phyloP scores from a whole-genome alignment of 2,329 filamentous ascomycete species.

The Xylaria sp. region DNA sequence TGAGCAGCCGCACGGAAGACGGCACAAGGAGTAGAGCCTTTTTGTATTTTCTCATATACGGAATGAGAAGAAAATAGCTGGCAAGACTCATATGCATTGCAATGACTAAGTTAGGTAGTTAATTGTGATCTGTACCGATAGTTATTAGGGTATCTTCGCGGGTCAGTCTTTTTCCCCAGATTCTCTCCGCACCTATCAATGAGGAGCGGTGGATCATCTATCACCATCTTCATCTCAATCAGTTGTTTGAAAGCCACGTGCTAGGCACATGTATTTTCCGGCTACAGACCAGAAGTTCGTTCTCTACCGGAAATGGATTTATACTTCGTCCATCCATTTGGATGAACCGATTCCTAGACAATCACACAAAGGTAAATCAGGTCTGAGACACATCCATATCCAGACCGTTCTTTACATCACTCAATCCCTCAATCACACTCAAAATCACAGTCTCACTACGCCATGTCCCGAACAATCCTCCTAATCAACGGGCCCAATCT shows the following conservation, averaged over 20 bases:
- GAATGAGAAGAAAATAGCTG: not conserved
- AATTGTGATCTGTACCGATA: too few relatives aligned
- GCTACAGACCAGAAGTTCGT: not conserved
- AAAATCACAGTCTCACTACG: not conserved
- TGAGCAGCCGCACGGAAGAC: too few relatives aligned
- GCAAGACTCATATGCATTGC: not conserved
- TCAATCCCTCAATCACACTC: not conserved
- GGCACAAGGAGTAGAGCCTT: too few relatives aligned
- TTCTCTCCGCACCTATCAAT: conserved; percentile 26
- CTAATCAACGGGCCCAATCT: conserved; percentile 86
- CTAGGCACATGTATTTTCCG: conserved; percentile 9
- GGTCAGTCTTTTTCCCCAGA: conserved; percentile 30
- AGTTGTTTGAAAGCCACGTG: not conserved
- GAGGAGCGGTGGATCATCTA: conserved; percentile 20
- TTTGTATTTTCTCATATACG: not conserved
- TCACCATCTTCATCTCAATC: conserved; percentile 5
- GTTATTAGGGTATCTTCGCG: not conserved
- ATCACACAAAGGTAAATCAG: not conserved
- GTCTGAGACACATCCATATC: not conserved
- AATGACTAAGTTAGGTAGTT: too few relatives aligned
- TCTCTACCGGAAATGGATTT: conserved; percentile 1
- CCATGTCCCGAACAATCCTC: conserved; percentile 61
- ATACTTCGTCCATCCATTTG: not conserved
- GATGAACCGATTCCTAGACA: not conserved
- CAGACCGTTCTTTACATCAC: not conserved